A percentile compares a stretch with the other conserved stretches of the same genome.
Evolutionary conservation across 495 filamentous ascomycete genomes (phyloP).

Genomic region (Neurospora sp.): DNA sequence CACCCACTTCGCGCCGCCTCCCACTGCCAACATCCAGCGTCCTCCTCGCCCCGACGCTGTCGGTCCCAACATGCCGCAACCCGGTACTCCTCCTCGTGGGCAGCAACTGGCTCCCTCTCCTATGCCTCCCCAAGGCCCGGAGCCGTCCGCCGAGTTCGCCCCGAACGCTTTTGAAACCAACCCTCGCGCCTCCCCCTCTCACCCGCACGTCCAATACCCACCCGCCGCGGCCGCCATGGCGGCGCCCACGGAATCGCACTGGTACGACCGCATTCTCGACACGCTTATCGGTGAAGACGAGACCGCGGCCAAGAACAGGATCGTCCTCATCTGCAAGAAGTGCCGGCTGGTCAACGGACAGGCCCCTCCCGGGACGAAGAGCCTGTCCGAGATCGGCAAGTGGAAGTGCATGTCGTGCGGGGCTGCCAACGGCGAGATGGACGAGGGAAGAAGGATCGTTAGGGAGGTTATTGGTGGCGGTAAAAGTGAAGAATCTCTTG

Average conservation of each 20-base stretch:
- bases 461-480: constrained; percentile 34
- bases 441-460: constrained; percentile 54
- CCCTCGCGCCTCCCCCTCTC: not conserved
- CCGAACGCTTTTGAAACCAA: constrained; percentile 47
- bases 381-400: constrained; percentile 66
- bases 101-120: constrained; percentile 16
- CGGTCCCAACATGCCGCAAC: constrained; percentile 6
- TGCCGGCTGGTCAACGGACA: constrained; percentile 94
- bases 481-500: not conserved
- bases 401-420: constrained; percentile 88
- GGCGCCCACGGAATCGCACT: constrained; percentile 47
- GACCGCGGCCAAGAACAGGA: constrained; percentile 78
- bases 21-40: constrained; percentile 74
- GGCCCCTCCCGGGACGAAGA: constrained; percentile 77
- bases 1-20: constrained; percentile 60
- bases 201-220: constrained; percentile 29
- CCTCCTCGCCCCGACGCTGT: constrained; percentile 2
- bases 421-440: constrained; percentile 67
- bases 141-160: constrained; percentile 41
- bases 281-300: constrained; percentile 93
- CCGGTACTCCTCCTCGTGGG: constrained; percentile 4
- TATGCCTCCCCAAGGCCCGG: constrained; percentile 16
- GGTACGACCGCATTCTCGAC: constrained; percentile 93
- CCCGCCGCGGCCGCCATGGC: constrained; percentile 21
- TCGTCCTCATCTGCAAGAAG: constrained; percentile 72